phyloP scores from a whole-genome alignment of 2,329 filamentous ascomycete species.

The Talaromyces amestolkiae region DNA sequence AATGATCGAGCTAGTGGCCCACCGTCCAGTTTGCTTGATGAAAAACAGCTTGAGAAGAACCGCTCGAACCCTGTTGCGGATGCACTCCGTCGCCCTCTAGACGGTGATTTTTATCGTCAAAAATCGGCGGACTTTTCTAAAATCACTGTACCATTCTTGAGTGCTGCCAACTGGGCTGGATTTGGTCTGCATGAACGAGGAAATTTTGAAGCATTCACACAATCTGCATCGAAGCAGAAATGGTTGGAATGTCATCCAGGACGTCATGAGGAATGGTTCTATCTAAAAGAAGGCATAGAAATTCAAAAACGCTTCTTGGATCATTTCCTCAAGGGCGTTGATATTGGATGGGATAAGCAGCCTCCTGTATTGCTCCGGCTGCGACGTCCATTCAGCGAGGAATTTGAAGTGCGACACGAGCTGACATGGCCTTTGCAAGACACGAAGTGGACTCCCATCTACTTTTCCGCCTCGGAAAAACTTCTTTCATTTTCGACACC shows the following conservation, averaged over 20 bases:
- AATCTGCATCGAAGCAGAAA: not conserved
- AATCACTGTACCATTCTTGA: not conserved
- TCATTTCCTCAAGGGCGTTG: not conserved
- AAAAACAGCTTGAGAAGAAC: not conserved
- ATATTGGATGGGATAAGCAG: slow-evolving; percentile 3
- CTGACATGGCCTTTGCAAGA: not conserved
- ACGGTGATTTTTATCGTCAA: not conserved
- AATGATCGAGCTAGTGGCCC: slow-evolving; percentile 1
- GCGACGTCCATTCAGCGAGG: not conserved
- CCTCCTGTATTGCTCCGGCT: not conserved
- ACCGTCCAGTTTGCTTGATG: not conserved
- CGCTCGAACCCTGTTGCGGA: not conserved
- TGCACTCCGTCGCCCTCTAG: not conserved
- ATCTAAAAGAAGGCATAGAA: not conserved
- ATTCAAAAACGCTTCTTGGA: not conserved
- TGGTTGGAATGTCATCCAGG: not conserved
- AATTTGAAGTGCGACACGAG: not conserved
- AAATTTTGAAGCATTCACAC: slow-evolving; percentile 9
- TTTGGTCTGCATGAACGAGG: slow-evolving; percentile 3
- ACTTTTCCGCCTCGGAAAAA: not conserved
- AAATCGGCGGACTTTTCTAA: not conserved
- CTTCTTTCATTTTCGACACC: not conserved
- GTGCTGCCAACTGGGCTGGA: not conserved
- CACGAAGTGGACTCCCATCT: not conserved
- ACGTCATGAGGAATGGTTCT: slow-evolving; percentile 4